Percentiles rank a stretch among this genome's conserved stretches.
phyloP scores from a whole-genome alignment of 345 rosid genomes.

The Syzygium aqueum region DNA sequence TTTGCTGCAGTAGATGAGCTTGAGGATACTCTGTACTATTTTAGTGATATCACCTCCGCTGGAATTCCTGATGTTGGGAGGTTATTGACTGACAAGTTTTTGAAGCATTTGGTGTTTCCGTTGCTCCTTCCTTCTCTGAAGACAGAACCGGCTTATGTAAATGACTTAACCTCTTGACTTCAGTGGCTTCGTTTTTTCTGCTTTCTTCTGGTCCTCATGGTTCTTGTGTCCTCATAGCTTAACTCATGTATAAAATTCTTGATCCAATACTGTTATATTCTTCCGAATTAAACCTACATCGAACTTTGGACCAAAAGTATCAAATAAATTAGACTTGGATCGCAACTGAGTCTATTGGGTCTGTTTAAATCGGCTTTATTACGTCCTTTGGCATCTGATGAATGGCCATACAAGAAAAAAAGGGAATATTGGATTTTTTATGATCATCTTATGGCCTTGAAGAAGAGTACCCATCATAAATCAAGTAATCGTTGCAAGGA shows the following conservation, averaged over 20 bases:
- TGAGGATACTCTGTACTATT: constrained; percentile 90
- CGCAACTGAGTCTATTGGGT: neutral
- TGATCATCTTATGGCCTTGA: neutral
- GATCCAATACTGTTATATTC: neutral
- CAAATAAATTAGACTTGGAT: neutral
- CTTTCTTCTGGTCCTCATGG: neutral
- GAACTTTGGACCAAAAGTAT: neutral
- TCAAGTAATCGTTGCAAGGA: neutral
- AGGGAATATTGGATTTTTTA: neutral
- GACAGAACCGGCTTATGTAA: constrained; percentile 47
- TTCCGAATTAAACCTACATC: neutral
- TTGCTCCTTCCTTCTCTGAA: constrained; percentile 82
- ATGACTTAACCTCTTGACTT: constrained; percentile 8
- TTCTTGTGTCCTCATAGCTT: neutral
- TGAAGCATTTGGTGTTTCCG: constrained; percentile 77
- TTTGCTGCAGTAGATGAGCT: constrained; percentile 80
- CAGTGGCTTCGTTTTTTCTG: neutral
- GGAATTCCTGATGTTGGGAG: constrained; percentile 94
- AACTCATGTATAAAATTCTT: neutral
- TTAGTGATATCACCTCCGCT: constrained; percentile 94
- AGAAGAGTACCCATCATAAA: neutral
- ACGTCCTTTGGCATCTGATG: neutral
- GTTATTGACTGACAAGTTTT: constrained; percentile 72
- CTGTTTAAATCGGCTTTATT: neutral
- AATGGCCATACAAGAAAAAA: neutral